These are phyloP conservation scores for Viridothelium virens DNA, from an alignment of 495 filamentous ascomycete genomes.

Conservation along the genomic window DNA sequence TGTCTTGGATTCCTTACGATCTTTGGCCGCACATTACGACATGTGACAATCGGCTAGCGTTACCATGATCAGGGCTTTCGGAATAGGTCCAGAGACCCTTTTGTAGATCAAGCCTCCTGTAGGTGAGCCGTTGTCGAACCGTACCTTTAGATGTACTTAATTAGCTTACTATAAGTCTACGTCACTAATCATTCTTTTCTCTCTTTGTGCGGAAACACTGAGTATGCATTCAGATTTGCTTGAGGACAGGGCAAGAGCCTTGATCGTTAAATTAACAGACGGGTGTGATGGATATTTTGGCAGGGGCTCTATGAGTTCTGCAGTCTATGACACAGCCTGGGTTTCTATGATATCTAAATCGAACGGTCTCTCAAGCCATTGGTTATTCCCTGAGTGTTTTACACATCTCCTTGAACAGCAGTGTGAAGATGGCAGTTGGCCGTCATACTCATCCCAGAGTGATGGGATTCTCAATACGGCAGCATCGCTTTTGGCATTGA, in stretches of 20 bases:
- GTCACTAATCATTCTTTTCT: not conserved
- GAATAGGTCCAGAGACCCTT: not conserved
- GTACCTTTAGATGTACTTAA: not conserved
- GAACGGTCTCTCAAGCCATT: conserved; percentile 18
- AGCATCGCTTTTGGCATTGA: conserved; percentile 32
- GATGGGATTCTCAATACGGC: conserved; percentile 38
- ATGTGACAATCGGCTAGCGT: not conserved
- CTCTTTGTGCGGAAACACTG: not conserved
- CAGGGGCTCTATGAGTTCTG: conserved; percentile 25
- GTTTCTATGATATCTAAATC: conserved; percentile 38
- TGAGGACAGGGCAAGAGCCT: not conserved
- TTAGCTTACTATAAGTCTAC: not conserved
- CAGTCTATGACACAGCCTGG: conserved; percentile 45
- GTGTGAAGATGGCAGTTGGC: conserved; percentile 30
- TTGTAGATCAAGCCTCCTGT: not conserved
- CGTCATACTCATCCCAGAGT: conserved; percentile 23
- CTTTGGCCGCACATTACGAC: too few species aligned
- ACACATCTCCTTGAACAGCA: conserved; percentile 29
- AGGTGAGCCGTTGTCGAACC: not conserved
- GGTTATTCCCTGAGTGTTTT: conserved; percentile 38
- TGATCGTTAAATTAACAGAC: not conserved
- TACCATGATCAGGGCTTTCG: not conserved
- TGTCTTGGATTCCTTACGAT: not conserved
- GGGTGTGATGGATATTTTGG: conserved; percentile 3
- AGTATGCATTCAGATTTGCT: not conserved